Base-by-base conservation (phyloP, 2,329 filamentous ascomycete genomes). In the Pseudocercospora fijiensis region DNA sequence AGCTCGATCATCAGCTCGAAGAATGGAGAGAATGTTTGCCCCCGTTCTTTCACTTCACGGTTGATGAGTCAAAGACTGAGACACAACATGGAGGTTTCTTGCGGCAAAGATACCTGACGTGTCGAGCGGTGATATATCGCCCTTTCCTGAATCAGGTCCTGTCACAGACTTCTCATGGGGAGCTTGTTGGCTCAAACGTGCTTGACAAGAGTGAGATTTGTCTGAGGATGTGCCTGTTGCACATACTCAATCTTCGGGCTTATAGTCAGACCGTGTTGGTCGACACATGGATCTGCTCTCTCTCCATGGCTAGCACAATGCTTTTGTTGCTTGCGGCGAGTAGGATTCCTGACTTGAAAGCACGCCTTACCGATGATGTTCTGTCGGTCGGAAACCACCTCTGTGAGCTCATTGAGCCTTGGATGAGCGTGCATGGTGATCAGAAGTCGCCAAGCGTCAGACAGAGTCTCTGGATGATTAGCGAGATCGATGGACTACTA, bases 281-380 rank as follows among this genome's bases (percentile, higher is more conserved):
- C 16, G 64, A 66, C 28, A 64, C 58, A 0, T 66, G 64, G 61
- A 66, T 64, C 3, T 66, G 61, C 22, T 58, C 64, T 4, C 56
- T 66, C 5, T 64, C 62, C 45, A 64, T 64, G 62, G 62, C 62
- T 7, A 64, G 62, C 58, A 64, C 62, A 27, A 64, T 64, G 62
- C 28, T 64, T 13, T 55, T 64, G 28, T 37, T 64, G 16, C 62
- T 64, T 20, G 62, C 62, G 9, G 62, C 62, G 22, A 58, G 52
- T 30, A 53, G 58, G 3, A 61, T 64, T 7, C 30, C 58, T 2
- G 58, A 22, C 8, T 22, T 64, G 53, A 64, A 61, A 58, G 26
- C 57, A 49, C 53, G 62, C 24, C 62, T 64, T 18, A 30, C 47
- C 4, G 2, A 33, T 0, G 49, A 49, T n/a, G 53, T 60, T 2